Evolutionary conservation across 2,329 filamentous ascomycete species (phyloP), one percentile per base, ranked within the genome.

Genomic region (Tolypocladium guangdongense): DNA sequence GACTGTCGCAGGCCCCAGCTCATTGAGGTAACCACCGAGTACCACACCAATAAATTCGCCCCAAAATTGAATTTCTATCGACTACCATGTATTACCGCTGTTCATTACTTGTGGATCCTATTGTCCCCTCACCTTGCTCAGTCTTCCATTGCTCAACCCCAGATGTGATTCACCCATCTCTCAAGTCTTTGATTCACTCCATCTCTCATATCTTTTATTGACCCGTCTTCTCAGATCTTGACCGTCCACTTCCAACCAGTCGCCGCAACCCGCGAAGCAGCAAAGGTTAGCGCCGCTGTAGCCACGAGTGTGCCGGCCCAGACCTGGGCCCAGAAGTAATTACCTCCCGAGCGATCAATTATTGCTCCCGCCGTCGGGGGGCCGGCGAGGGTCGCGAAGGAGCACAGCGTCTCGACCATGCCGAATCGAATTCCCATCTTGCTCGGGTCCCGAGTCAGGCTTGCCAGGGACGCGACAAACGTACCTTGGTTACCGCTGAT

Each of bases 361-460:
- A 76, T 74, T 16, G 71, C 71, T 5, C 74, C 73, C 0, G 71
- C 72, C 2, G 68, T 71, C 4, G 73, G 73, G 22, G 73, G 71
- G 0, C 74, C 74, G 3, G 72, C 72, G 20, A 77, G 62, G 8
- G 70, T 68, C 2, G 73, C 73, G 53, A 76, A 71, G 1, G 67
- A 68, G 7, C 67, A 62, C 22, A 74, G 56, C 0, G 70, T 72
- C 48, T 69, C 71, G 22, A 75, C 67, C 73, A 76, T 75, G 50
- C 74, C 73, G 55, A 74, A 74, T 5, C 74, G 59, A 5, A 68
- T 71, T 11, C 74, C 74, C 69, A 75, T 72, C 63, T 72, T 74
- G 24, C 64, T 60, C 24, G 71, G 71, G 57, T 76, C 70, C 24
- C 60, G 63, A 5, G 69, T 75, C 56, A 76, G 56, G 56, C 71